Evolutionary conservation across 192 early-diverging fungal genomes (phyloP).

Genomic region (Spizellomyces punctatus): DNA sequence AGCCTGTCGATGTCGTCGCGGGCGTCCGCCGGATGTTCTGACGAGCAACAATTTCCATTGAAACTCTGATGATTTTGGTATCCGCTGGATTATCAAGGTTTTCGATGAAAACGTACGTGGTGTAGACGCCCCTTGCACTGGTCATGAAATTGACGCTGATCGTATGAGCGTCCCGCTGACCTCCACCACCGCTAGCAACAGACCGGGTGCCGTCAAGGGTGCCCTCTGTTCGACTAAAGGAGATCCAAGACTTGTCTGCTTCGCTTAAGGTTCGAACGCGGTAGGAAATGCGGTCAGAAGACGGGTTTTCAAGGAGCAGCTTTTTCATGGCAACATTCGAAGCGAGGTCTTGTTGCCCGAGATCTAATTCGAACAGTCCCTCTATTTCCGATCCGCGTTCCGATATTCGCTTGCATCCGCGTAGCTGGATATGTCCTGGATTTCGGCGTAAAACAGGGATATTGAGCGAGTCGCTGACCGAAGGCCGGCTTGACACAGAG

Average conservation of each 20-base stretch:
- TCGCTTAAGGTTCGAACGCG: constrained; percentile 57
- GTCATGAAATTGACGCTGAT: constrained; percentile 68
- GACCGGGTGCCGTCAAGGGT: constrained; percentile 53
- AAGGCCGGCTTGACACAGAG: constrained; percentile 13
- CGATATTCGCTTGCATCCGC: constrained; percentile 69
- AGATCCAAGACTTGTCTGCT: constrained; percentile 65
- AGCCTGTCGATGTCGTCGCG: not conserved
- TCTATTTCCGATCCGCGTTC: constrained; percentile 48
- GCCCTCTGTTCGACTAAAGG: constrained; percentile 70
- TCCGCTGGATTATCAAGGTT: constrained; percentile 75
- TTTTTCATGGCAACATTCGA: constrained; percentile 60
- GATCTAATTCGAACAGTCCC: constrained; percentile 73
- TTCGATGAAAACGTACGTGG: constrained; percentile 72
- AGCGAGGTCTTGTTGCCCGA: constrained; percentile 78
- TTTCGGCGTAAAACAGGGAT: constrained; percentile 3
- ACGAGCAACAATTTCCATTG: constrained; percentile 70
- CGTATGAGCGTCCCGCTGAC: constrained; percentile 44
- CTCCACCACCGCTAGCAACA: not conserved
- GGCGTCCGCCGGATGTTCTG: constrained; percentile 44
- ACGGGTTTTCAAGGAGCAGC: constrained; percentile 62
- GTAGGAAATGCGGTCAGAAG: constrained; percentile 60
- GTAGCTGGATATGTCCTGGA: constrained; percentile 52
- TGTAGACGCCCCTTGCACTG: constrained; percentile 62
- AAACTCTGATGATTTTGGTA: constrained; percentile 71
- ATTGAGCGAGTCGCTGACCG: not conserved